Base-by-base conservation (phyloP, 805 yeast genomes). In the Ogataea glucozyma region DNA sequence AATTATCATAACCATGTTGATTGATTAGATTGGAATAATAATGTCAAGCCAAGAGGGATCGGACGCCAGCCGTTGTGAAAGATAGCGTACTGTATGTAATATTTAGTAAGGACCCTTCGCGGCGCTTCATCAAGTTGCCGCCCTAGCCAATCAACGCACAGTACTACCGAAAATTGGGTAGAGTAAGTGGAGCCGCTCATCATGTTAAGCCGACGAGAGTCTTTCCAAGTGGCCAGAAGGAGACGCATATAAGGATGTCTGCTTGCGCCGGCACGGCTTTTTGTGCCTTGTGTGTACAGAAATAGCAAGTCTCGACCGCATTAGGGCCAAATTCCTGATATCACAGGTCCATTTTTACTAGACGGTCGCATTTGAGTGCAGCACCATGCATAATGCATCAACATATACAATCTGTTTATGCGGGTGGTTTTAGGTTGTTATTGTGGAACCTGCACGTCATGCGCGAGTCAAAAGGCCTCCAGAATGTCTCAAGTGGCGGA, bases 371-470 rank as follows among this genome's bases (percentile, higher is more conserved):
- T n/a, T n/a, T n/a, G n/a, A n/a, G n/a, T n/a, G n/a, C n/a, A n/a
- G n/a, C 24, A 7, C 10, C 9, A 10, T 10, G 24, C 24, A 22
- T 10, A 6, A 22, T 22, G 24, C 24, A 10, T 22, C 24, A 7
- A 22, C 24, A 22, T 4, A 9, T 9, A 30, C 32, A 30, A 30
- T 30, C 11, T 4, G 17, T 14, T 16, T 27, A 17, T 27, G 20
- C 21, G 16, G 19, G 3, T 30, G 21, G 21, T n/a, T 19, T 16
- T 21, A 30, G 21, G 10, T n/a, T 13, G 21, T 19, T 21, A 19
- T 30, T 30, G 29, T 23, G 13, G 4, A 4, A 12, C 14, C 22
- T 29, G 18, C 38, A 34, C 38, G 38, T 34, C 38, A 34, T 24
- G 38, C 38, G 22, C 14, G 29, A 23, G 29, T 34, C 38, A 34